These are phyloP conservation scores for Fusarium sp. DNA, from an alignment of 2,329 filamentous ascomycete species.

Conservation along the genomic window DNA sequence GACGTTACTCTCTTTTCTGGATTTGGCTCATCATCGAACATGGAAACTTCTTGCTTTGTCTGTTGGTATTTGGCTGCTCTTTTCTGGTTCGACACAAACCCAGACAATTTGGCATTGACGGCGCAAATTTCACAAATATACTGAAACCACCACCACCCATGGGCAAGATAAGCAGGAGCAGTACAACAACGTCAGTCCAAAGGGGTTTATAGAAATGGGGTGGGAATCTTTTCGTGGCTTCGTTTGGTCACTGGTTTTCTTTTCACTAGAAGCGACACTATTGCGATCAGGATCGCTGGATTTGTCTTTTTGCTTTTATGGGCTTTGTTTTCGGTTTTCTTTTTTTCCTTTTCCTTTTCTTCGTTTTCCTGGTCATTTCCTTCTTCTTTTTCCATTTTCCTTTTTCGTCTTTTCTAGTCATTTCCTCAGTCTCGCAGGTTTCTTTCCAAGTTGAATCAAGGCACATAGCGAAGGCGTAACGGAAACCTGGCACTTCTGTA, in stretches of 20 bases:
- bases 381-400: background rate
- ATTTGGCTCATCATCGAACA: background rate
- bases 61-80: background rate
- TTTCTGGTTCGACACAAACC: background rate
- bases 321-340: background rate
- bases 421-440: background rate
- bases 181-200: background rate
- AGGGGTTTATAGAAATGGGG: background rate
- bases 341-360: background rate
- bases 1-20: background rate
- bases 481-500: background rate
- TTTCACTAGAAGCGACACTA: background rate
- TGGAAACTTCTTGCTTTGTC: background rate
- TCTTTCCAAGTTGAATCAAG: background rate
- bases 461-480: background rate
- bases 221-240: background rate
- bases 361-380: background rate
- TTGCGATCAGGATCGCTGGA: too few species aligned
- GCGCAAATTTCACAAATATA: background rate
- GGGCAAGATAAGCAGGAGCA: background rate
- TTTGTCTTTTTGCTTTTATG: background rate
- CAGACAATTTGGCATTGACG: background rate
- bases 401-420: background rate
- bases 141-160: background rate
- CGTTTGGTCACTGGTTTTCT: background rate